phyloP scores from a whole-genome alignment of 2,329 filamentous ascomycete species.

The Fusarium metavorans region DNA sequence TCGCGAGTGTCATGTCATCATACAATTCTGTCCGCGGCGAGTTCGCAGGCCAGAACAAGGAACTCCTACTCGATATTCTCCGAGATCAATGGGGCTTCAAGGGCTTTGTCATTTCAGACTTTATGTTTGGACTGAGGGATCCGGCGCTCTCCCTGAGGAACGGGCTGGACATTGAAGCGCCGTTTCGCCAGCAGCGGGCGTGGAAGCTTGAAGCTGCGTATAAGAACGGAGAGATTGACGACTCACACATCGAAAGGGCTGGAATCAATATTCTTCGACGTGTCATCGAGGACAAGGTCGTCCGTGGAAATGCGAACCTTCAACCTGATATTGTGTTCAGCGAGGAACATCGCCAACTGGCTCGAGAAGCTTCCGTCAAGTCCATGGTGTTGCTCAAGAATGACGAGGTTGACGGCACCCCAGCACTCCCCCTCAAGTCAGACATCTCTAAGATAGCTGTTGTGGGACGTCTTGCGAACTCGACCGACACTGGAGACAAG shows the following conservation, averaged over 20 bases:
- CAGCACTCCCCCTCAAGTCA: not conserved
- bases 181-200: slow-evolving; percentile 24
- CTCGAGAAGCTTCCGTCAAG: slow-evolving; percentile 22
- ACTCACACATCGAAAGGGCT: slow-evolving; percentile 14
- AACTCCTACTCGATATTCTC: slow-evolving; percentile 28
- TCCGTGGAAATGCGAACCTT: not conserved
- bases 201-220: slow-evolving; percentile 9
- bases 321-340: slow-evolving; percentile 26
- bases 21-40: slow-evolving; percentile 38
- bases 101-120: slow-evolving; percentile 33
- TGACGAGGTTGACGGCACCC: not conserved
- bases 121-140: slow-evolving; percentile 35
- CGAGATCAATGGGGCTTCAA: slow-evolving; percentile 32
- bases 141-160: slow-evolving; percentile 26
- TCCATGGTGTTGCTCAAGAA: slow-evolving; percentile 42
- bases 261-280: slow-evolving; percentile 11
- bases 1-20: slow-evolving; percentile 29
- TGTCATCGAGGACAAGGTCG: slow-evolving; percentile 10
- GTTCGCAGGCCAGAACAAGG: slow-evolving; percentile 34
- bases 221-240: not conserved
- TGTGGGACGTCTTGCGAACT: slow-evolving; percentile 32
- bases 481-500: slow-evolving; percentile 29
- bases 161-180: slow-evolving; percentile 39
- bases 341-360: slow-evolving; percentile 28
- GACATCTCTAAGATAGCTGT: slow-evolving; percentile 19